Base-by-base conservation (phyloP, 495 filamentous ascomycete species). In the Neurospora cerealis region DNA sequence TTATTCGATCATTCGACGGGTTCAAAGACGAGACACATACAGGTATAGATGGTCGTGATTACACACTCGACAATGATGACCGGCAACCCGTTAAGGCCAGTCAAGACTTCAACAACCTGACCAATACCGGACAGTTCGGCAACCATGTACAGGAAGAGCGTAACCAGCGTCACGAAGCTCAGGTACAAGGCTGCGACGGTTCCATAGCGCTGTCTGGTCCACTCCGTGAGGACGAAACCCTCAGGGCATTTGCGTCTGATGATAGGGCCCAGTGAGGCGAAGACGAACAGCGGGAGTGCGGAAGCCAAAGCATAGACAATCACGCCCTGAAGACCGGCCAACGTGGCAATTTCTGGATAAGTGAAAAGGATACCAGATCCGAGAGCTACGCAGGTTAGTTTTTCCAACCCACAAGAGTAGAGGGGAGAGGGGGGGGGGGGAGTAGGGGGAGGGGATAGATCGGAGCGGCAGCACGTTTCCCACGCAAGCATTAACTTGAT, bases 401-500 rank as follows among this genome's bases (percentile, higher is more conserved):
- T 60, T 73, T 66, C 72, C 70, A 77, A 75, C 69, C 74, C 72
- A 69, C 71, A 38, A 21, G 54, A 48, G 54, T 40, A 70, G 72
- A 74, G 79, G 77, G 74, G 75, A 79, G 71, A 75, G 71, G 77
- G 73, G 72, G 72, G n/a, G 62, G 40, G 54, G 73, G 76, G 70
- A 69, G 72, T 42, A 73, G 73, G 73, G 77, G 74, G 71, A 73
- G 75, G 75, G 76, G 77, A 77, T 74, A 77, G 78, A 83, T 83
- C 78, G 81, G 84, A 91, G 91, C 91, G 92, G 92, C 92, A 93
- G 90, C 92, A 93, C 91, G 80, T 92, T 94, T 90, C 92, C 88
- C 92, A 93, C 92, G 92, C 92, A 94, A 93, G 92, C 89, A 91
- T 94, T 94, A 93, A 91, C 92, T 93, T 93, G 92, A 91, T 93